Conservation (phyloP, 1,139 yeast species). For the Hanseniaspora uvarum region DNA sequence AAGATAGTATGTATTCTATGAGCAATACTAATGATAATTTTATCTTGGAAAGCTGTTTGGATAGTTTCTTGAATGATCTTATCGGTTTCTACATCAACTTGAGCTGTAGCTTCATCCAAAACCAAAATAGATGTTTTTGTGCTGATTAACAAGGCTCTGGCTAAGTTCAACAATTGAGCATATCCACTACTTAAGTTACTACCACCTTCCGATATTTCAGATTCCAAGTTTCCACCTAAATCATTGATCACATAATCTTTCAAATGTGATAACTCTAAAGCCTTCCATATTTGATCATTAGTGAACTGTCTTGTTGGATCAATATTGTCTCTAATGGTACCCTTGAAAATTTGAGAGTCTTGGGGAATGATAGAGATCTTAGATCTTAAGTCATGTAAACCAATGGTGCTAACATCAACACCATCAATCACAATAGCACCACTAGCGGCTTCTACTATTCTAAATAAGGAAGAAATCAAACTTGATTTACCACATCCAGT, state of each 20-base stretch:
- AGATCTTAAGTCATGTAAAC: slow-evolving; percentile 74
- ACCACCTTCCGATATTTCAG: slow-evolving; percentile 69
- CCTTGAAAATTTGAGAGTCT: slow-evolving; percentile 93
- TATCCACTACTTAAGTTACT: slow-evolving; percentile 83
- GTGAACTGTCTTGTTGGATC: slow-evolving; percentile 67
- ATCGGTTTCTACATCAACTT: slow-evolving; percentile 94
- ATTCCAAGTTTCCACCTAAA: slow-evolving; percentile 57
- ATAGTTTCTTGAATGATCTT: slow-evolving; percentile 77
- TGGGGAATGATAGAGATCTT: slow-evolving; percentile 87
- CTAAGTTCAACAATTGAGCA: slow-evolving; percentile 81
- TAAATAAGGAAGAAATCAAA: slow-evolving; percentile 74
- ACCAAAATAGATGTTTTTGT: slow-evolving; percentile 56
- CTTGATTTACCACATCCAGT: slow-evolving; percentile 98
- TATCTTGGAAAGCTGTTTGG: slow-evolving; percentile 69
- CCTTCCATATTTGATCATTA: slow-evolving; percentile 78
- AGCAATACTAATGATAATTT: slow-evolving; percentile 89
- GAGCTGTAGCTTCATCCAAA: slow-evolving; percentile 94
- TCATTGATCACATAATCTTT: slow-evolving; percentile 51
- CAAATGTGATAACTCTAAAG: slow-evolving; percentile 74
- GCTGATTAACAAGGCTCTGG: slow-evolving; percentile 73
- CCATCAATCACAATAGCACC: slow-evolving; percentile 72
- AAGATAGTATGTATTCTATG: slow-evolving; percentile 87
- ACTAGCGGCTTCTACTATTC: slow-evolving; percentile 70
- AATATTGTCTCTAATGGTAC: slow-evolving; percentile 74
- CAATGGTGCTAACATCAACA: slow-evolving; percentile 58